Base-by-base conservation (phyloP, 169 alveolate species). In the Plasmodium vivax region DNA sequence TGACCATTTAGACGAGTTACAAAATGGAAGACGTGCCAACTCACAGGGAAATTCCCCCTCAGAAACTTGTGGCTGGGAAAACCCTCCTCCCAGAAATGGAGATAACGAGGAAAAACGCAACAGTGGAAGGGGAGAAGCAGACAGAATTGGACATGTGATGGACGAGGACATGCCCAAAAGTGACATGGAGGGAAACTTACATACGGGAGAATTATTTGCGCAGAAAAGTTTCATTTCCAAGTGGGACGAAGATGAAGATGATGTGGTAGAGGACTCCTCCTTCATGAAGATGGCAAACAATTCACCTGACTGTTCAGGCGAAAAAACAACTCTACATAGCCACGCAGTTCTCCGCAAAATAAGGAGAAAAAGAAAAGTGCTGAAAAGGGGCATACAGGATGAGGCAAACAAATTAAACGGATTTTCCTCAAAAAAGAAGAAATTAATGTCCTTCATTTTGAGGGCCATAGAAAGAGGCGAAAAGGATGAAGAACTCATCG, bases 391-490 rank as follows among this genome's bases (percentile, higher is more conserved):
- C 7, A 47, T 68, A 84, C 72, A 62, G 75, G 72, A 16, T 19
- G 83, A 68, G 71, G 54, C 10, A 30, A 51, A 84, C 36, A 71
- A 84, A 84, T 30, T 71, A 19, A 71, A 0, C 34, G 27, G 27
- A 71, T 7, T 43, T 68, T 41, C 45, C 41, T 36, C 30, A 43
- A 84, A 84, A 84, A 71, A 84, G 32, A 54, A 84, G 51, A 71
- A 45, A 34, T 38, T 82, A 32, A 27, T 27, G 43, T 12, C 23
- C 72, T 82, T 82, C 43, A 23, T 82, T 23, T 16, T 14, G 56
- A 82, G 72, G n/a, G 47, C 41, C 36, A 54, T 32, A 82, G 56
- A 58, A 41, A 43, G 43, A 82, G 68, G 43, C 6, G 72, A 82
- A 54, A 58, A 82, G 41, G 56, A 56, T 14, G 79, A 82, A 82